Percentiles rank a stretch among this genome's conserved stretches.
These are phyloP conservation scores for Allium sativum DNA, from an alignment of 106 monocot species.

Conservation along the genomic window DNA sequence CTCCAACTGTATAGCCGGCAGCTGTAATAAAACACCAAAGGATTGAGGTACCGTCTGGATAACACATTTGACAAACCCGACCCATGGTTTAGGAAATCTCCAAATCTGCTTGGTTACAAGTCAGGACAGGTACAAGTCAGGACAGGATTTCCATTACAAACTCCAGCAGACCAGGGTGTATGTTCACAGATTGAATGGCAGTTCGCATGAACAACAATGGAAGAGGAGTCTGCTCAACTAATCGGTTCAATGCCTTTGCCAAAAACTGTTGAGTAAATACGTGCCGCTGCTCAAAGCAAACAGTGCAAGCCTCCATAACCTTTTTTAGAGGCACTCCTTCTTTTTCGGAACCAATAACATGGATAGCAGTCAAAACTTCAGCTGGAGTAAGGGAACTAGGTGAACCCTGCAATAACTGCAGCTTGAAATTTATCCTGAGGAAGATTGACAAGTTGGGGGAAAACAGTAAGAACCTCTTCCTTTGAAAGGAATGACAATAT, in stretches of 20 bases:
- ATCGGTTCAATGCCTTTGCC: conserved; percentile 85
- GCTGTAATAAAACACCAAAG: conserved; percentile 69
- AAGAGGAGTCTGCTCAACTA: conserved; percentile 96
- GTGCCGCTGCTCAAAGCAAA: conserved; percentile 82
- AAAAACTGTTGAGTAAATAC: conserved; percentile 91
- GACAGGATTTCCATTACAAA: too few species aligned
- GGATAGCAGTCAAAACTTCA: conserved; percentile 89
- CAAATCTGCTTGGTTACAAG: too few species aligned
- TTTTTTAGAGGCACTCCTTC: conserved; percentile 80
- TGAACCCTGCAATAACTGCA: conserved; percentile 49
- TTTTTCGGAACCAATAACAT: conserved; percentile 80
- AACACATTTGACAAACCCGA: conserved; percentile 86
- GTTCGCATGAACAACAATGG: conserved; percentile 97
- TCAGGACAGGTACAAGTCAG: too few species aligned
- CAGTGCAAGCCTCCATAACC: conserved; percentile 92
- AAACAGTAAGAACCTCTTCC: conserved; percentile 70
- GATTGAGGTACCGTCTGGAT: conserved; percentile 84
- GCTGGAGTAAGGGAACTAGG: conserved; percentile 51
- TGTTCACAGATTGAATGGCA: conserved; percentile 74
- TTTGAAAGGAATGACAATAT: conserved; percentile 69
- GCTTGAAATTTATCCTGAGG: conserved; percentile 69
- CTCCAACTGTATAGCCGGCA: conserved; percentile 87
- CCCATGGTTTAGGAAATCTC: conserved; percentile 94
- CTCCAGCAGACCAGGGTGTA: conserved; percentile 76
- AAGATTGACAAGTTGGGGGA: conserved; percentile 76